A percentile compares a stretch with the other conserved stretches of the same genome.
Evolutionary conservation across 1,139 yeast genomes (phyloP).

Genomic region (Chernovozyma aurita): DNA sequence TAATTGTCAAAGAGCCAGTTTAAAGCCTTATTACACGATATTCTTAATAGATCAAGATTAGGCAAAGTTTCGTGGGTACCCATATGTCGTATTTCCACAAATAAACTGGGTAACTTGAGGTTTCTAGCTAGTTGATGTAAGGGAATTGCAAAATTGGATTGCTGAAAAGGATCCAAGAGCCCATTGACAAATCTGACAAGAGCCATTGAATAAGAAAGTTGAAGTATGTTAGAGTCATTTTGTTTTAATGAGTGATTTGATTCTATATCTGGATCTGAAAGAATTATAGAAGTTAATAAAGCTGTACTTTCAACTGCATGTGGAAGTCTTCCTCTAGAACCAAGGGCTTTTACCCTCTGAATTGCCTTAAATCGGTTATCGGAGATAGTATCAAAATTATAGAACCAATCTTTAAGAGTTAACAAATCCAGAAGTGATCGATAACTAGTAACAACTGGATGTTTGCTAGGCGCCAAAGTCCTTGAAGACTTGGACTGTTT

Average conservation of each 20-base stretch:
- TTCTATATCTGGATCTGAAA: constrained; percentile 38
- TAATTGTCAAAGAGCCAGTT: constrained; percentile 72
- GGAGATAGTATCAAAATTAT: constrained; percentile 23
- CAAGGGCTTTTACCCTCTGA: constrained; percentile 40
- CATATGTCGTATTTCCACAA: constrained; percentile 87
- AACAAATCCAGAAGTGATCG: constrained; percentile 45
- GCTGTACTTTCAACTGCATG: constrained; percentile 56
- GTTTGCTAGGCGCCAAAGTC: no score
- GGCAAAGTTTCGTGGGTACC: constrained; percentile 91
- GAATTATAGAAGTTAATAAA: constrained; percentile 48
- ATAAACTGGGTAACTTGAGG: constrained; percentile 68
- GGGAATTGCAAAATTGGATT: constrained; percentile 74
- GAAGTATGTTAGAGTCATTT: constrained; percentile 25
- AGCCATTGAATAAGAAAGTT: constrained; percentile 69
- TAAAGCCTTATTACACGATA: constrained; percentile 56
- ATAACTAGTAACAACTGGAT: constrained; percentile 58
- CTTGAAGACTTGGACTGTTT: no score
- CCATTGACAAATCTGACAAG: constrained; percentile 89
- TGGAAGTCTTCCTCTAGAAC: constrained; percentile 40
- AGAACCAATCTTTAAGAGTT: constrained; percentile 58
- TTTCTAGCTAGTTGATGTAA: constrained; percentile 68
- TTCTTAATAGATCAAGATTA: constrained; percentile 58
- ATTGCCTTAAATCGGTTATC: constrained; percentile 33
- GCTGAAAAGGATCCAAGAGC: constrained; percentile 80
- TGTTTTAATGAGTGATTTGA: constrained; percentile 8